These are phyloP conservation scores for Inosperma sp. DNA, from an alignment of 768 basidiomycete genomes.

Conservation along the genomic window DNA sequence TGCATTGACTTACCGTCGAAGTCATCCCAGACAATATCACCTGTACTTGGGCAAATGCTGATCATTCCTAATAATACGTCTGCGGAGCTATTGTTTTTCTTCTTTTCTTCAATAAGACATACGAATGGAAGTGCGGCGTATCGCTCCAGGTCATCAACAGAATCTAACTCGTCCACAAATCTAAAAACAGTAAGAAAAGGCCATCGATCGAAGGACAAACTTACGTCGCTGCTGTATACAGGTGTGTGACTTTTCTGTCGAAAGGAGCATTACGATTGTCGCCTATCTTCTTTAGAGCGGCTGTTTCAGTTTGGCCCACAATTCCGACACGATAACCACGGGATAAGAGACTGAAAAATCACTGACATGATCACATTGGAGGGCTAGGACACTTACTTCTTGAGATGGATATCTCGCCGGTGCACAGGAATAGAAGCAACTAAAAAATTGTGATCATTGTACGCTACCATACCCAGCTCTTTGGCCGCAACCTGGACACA, in stretches of 20 bases:
- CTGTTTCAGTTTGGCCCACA: conserved; percentile 79
- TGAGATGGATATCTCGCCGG: conserved; percentile 64
- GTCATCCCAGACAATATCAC: conserved; percentile 91
- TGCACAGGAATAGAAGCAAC: conserved; percentile 72
- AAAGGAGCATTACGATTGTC: conserved; percentile 74
- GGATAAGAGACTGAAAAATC: conserved; percentile 51
- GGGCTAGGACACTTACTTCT: conserved; percentile 46
- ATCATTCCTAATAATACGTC: conserved; percentile 65
- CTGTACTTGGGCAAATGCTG: conserved; percentile 78
- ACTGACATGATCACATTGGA: background rate
- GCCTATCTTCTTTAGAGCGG: conserved; percentile 80
- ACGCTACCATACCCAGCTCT: conserved; percentile 77
- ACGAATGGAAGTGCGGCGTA: conserved; percentile 61
- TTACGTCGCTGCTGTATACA: conserved; percentile 87
- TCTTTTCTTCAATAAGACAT: conserved; percentile 65
- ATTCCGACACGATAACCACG: conserved; percentile 82
- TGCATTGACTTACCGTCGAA: conserved; percentile 57
- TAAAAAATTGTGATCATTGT: conserved; percentile 64
- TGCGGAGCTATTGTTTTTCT: conserved; percentile 20
- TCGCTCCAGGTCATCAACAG: conserved; percentile 56
- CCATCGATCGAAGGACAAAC: conserved; percentile 25
- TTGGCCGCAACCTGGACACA: conserved; percentile 57
- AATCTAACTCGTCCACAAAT: conserved; percentile 77
- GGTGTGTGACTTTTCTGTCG: conserved; percentile 63
- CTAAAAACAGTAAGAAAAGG: conserved; percentile 36